Evolutionary conservation across 306 rosid species (phyloP).

Genomic region (Albizia julibrissin): DNA sequence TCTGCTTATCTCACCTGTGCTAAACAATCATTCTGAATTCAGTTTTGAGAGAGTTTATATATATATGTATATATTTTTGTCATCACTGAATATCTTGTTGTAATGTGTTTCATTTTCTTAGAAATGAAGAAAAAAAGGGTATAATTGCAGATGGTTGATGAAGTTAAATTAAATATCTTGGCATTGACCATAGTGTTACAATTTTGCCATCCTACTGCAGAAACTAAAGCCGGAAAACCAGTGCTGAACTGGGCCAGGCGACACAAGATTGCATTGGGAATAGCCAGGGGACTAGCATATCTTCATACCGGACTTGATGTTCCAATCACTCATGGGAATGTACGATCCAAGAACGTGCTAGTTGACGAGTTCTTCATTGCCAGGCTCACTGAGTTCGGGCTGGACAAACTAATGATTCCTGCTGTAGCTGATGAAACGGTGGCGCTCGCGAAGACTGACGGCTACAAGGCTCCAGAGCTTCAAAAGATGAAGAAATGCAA

Average conservation of each 20-base stretch:
- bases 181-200: conserved; percentile 14
- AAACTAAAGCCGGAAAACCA: conserved; percentile 81
- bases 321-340: conserved; percentile 87
- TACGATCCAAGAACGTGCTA: conserved; percentile 88
- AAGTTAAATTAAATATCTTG: conserved; percentile 6
- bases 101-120: conserved; percentile 9
- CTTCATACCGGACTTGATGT: conserved; percentile 87
- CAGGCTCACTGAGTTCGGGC: conserved; percentile 80
- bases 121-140: background rate
- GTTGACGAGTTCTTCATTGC: conserved; percentile 85
- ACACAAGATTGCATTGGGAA: conserved; percentile 87
- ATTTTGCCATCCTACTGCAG: conserved; percentile 49
- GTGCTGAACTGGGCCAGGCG: conserved; percentile 97
- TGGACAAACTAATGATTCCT: conserved; percentile 87
- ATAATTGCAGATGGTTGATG: conserved; percentile 11
- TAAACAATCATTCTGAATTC: background rate
- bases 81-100: background rate
- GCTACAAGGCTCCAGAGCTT: conserved; percentile 96
- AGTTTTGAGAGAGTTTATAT: background rate
- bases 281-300: conserved; percentile 88
- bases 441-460: conserved; percentile 74
- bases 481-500: conserved; percentile 95
- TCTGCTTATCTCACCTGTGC: background rate
- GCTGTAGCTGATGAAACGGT: conserved; percentile 90
- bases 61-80: too few species aligned